Conservation (phyloP, 768 basidiomycete genomes). For the Pulveroboletus frians region DNA sequence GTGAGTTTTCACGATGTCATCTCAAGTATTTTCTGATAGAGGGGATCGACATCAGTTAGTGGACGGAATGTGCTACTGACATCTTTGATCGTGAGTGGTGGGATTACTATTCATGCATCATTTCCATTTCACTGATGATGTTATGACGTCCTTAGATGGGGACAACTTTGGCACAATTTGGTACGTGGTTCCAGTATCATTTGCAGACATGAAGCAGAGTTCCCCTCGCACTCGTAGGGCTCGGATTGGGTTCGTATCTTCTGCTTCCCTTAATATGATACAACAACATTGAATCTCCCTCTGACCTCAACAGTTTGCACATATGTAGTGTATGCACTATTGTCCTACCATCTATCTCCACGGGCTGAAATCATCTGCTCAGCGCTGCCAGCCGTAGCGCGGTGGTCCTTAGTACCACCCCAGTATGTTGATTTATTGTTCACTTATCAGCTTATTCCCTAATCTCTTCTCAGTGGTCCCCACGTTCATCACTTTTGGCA, state of each 20-base stretch:
- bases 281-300: not conserved
- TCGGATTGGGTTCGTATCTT: slow-evolving; percentile 6
- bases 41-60: slow-evolving; percentile 1
- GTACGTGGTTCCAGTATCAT: not conserved
- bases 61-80: not conserved
- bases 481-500: slow-evolving; percentile 26
- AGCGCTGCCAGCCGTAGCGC: not conserved
- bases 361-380: not conserved
- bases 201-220: not conserved
- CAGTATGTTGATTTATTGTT: not conserved
- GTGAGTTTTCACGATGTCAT: not conserved
- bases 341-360: not conserved
- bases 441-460: too few relatives aligned
- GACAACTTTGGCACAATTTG: slow-evolving; percentile 5
- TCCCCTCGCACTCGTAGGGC: not conserved
- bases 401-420: not conserved
- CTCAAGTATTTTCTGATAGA: not conserved
- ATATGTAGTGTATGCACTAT: not conserved
- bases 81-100: slow-evolving; percentile 5
- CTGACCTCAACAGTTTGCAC: not conserved
- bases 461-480: slow-evolving; percentile 8
- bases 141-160: not conserved
- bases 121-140: not conserved
- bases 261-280: too few relatives aligned
- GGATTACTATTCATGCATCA: not conserved